These are phyloP conservation scores for Quercus dentata DNA, from an alignment of 306 rosid genomes.

Conservation along the genomic window DNA sequence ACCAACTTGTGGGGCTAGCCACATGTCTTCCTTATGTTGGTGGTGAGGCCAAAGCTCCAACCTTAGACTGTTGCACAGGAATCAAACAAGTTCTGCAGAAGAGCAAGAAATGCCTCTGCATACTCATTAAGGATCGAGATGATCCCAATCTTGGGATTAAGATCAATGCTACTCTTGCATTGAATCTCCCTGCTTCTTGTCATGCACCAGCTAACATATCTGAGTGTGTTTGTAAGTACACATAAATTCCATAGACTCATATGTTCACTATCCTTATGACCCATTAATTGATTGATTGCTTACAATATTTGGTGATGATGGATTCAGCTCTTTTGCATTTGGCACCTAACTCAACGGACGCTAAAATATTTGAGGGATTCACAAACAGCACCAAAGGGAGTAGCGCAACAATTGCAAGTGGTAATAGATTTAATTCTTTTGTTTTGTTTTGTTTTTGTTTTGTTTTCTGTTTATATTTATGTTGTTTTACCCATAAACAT, in stretches of 20 bases:
- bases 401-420: constrained; percentile 22
- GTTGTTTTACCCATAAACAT: background rate
- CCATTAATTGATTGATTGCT: background rate
- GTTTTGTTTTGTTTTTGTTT: background rate
- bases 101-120: constrained; percentile 64
- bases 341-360: constrained; percentile 53
- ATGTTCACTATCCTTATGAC: background rate
- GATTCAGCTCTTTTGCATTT: constrained; percentile 66
- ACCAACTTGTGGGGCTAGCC: constrained; percentile 46
- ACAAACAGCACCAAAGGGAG: constrained; percentile 7
- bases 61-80: constrained; percentile 70
- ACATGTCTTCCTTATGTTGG: constrained; percentile 61
- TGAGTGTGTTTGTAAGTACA: constrained; percentile 50
- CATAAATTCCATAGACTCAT: background rate
- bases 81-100: constrained; percentile 43
- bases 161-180: constrained; percentile 57
- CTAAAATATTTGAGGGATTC: constrained; percentile 52
- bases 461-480: too few species aligned
- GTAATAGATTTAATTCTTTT: constrained; percentile 16
- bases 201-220: constrained; percentile 47
- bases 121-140: constrained; percentile 61
- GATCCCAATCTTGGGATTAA: constrained; percentile 70
- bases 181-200: constrained; percentile 52
- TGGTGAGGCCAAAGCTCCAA: constrained; percentile 57
- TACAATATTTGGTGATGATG: background rate